These are phyloP conservation scores for Exophiala bonariae DNA, from an alignment of 2,329 filamentous ascomycete genomes.

Conservation along the genomic window DNA sequence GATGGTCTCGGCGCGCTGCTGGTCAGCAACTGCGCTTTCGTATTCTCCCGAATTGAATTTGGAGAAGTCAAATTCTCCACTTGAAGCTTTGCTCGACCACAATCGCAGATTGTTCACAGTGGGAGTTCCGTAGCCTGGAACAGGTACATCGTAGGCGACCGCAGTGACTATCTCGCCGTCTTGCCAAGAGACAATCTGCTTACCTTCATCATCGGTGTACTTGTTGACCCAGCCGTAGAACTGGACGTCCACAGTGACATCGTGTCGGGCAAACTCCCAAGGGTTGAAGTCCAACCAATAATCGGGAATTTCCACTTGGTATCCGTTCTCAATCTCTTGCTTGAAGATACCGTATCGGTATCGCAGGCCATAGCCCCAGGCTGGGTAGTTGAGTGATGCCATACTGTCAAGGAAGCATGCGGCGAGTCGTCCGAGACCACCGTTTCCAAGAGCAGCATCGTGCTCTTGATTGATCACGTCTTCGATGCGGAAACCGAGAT, in stretches of 20 bases:
- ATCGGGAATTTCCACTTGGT: constrained; percentile 96
- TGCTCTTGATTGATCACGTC: constrained; percentile 94
- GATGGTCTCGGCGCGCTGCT: constrained; percentile 98
- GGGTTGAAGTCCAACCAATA: constrained; percentile 99
- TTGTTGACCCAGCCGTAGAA: constrained; percentile 88
- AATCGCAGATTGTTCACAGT: constrained; percentile 96
- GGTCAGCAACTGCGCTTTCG: constrained; percentile 95
- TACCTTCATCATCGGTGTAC: constrained; percentile 72
- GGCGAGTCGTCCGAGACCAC: constrained; percentile 88
- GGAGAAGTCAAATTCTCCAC: constrained; percentile 97
- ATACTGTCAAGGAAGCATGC: constrained; percentile 97
- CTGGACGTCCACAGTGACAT: constrained; percentile 78
- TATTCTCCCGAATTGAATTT: constrained; percentile 99
- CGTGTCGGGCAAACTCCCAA: constrained; percentile 96
- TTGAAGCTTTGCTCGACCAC: constrained; percentile 96
- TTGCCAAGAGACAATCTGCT: constrained; percentile 76
- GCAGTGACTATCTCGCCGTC: constrained; percentile 90
- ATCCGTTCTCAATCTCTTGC: constrained; percentile 97
- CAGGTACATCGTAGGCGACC: constrained; percentile 87
- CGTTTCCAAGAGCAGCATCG: constrained; percentile 93
- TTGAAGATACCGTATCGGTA: constrained; percentile 99
- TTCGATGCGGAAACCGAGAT: constrained; percentile 95
- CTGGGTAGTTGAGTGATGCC: constrained; percentile 90
- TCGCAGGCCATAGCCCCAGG: constrained; percentile 94
- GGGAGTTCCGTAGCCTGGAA: constrained; percentile 84